Evolutionary conservation across 2,329 filamentous ascomycete species (phyloP).

Genomic region (Botryotinia narcissicola): DNA sequence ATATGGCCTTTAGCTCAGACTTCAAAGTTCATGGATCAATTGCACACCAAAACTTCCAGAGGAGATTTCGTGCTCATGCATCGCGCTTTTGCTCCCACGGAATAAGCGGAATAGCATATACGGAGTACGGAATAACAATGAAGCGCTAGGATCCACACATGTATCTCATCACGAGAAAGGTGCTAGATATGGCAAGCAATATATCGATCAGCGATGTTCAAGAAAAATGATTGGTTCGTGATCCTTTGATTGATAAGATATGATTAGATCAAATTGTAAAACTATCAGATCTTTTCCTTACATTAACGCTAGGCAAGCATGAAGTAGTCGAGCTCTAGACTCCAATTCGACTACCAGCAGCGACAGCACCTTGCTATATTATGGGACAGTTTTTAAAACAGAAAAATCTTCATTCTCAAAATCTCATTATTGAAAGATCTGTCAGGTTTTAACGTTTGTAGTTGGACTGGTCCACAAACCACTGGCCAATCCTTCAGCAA

Average conservation of each 20-base stretch:
- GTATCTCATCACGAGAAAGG: too few species aligned
- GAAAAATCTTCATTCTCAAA: background rate
- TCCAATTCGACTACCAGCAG: background rate
- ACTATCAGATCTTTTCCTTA: background rate
- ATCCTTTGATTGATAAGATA: conserved; percentile 7
- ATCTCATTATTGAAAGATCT: background rate
- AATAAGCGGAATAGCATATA: background rate
- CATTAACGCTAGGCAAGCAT: background rate
- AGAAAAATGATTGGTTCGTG: background rate
- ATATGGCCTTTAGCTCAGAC: background rate
- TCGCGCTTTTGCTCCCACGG: background rate
- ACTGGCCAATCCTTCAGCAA: background rate
- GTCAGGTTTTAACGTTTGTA: background rate
- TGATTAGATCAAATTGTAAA: background rate
- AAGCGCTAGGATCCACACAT: background rate
- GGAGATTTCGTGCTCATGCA: background rate
- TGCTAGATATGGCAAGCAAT: background rate
- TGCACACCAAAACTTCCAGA: background rate
- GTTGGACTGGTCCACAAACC: background rate
- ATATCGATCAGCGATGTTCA: background rate
- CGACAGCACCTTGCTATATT: too few species aligned
- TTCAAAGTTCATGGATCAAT: background rate
- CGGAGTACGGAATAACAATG: background rate
- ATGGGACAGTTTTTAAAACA: background rate
- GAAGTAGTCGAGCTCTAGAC: background rate